A percentile compares a stretch with the other conserved stretches of the same genome.
Evolutionary conservation across 495 filamentous ascomycete genomes (phyloP).

Genomic region (Hypoxylon crocopeplum): DNA sequence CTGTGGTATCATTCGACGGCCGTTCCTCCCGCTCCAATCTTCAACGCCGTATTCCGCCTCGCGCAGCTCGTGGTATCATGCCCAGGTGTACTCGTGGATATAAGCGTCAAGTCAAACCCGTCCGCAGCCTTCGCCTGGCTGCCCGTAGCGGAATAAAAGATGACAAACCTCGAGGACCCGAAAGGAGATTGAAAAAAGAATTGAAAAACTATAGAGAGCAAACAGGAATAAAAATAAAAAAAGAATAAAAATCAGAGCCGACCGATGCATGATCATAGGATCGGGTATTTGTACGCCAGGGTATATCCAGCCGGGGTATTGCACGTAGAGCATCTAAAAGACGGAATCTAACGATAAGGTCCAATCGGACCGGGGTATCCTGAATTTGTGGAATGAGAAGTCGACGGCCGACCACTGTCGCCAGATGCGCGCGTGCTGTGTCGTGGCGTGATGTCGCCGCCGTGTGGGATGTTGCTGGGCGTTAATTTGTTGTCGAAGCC

Average conservation of each 20-base stretch:
- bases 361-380: conserved; percentile 91
- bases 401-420: conserved; percentile 89
- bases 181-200: conserved; percentile 21
- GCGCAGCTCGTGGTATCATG: conserved; percentile 46
- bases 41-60: conserved; percentile 44
- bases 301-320: conserved; percentile 65
- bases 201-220: conserved; percentile 38
- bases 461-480: conserved; percentile 70
- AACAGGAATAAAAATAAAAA: conserved; percentile 21
- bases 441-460: conserved; percentile 81
- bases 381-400: conserved; percentile 90
- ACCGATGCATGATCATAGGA: conserved; percentile 63
- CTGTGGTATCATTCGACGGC: conserved; percentile 46
- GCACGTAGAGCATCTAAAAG: conserved; percentile 50
- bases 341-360: conserved; percentile 76
- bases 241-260: conserved; percentile 52
- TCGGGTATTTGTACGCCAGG: conserved; percentile 60
- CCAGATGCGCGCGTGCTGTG: conserved; percentile 81
- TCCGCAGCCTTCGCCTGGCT: conserved; percentile 33
- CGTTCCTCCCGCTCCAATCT: conserved; percentile 42
- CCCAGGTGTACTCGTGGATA: conserved; percentile 43
- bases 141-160: conserved; percentile 13
- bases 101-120: conserved; percentile 43
- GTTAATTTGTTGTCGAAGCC: conserved; percentile 68
- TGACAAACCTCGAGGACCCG: background rate